Evolutionary conservation across 1,284 basidiomycete species (phyloP).

Genomic region (Trametes versicolor): DNA sequence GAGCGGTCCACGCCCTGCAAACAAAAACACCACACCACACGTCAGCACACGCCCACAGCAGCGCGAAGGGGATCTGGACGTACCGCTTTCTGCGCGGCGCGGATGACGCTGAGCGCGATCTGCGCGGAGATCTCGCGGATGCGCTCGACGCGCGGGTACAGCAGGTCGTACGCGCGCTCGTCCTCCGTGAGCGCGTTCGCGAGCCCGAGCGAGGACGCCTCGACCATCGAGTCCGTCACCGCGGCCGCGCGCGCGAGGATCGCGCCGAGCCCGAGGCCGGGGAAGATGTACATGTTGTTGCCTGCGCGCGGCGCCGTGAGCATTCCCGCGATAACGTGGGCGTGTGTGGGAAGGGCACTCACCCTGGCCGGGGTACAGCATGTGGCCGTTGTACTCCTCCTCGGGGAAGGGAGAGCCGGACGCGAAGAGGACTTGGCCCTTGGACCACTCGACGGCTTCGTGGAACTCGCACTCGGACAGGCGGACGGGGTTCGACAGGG

Average conservation of each 20-base stretch:
- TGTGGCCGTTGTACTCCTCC: constrained; percentile 65
- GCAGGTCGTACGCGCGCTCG: constrained; percentile 70
- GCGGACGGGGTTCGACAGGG: constrained; percentile 92
- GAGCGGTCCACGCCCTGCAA: constrained; percentile 63
- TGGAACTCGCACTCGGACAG: constrained; percentile 89
- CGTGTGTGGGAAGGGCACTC: constrained; percentile 6
- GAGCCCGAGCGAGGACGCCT: constrained; percentile 80
- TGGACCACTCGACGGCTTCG: constrained; percentile 83
- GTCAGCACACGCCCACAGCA: neutral
- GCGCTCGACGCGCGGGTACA: constrained; percentile 82
- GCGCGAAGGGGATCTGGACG: constrained; percentile 33
- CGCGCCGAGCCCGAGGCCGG: constrained; percentile 82
- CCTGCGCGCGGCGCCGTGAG: constrained; percentile 40
- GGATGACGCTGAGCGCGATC: constrained; percentile 81
- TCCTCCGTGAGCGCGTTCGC: constrained; percentile 79
- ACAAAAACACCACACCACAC: neutral
- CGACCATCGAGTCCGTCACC: constrained; percentile 86
- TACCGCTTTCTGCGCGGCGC: constrained; percentile 80
- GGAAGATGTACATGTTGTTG: constrained; percentile 91
- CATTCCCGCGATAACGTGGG: neutral
- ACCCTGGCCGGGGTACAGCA: constrained; percentile 85
- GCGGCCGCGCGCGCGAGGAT: constrained; percentile 73
- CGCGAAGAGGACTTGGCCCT: constrained; percentile 86
- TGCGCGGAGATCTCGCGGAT: constrained; percentile 86
- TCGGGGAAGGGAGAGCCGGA: constrained; percentile 91